Evolutionary conservation across 495 filamentous ascomycete species (phyloP).

Genomic region (Neurospora sp.): DNA sequence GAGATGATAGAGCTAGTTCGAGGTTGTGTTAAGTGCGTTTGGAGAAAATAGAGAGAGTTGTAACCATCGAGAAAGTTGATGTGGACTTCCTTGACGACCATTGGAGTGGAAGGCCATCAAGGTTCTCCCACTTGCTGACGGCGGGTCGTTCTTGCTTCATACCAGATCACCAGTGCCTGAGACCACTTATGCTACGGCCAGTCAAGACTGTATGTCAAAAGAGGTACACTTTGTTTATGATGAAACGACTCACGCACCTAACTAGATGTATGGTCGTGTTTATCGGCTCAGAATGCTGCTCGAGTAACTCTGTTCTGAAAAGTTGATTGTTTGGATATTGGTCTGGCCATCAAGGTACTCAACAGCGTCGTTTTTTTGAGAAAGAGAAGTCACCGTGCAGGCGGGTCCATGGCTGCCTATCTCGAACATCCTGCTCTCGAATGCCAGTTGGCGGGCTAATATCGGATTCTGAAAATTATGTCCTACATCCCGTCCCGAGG

Average conservation of each 20-base stretch:
- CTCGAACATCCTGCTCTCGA: background rate
- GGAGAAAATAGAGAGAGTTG: background rate
- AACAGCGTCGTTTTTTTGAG: background rate
- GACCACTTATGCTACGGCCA: background rate
- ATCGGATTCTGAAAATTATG: background rate
- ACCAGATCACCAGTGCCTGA: background rate
- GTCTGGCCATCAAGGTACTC: background rate
- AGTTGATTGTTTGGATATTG: background rate
- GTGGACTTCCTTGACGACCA: background rate
- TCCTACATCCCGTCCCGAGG: background rate
- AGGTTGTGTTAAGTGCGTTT: background rate
- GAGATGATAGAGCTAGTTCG: background rate
- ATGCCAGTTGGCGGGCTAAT: background rate
- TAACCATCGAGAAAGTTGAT: background rate
- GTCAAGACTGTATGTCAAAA: background rate
- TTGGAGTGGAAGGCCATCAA: background rate
- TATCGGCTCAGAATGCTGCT: background rate
- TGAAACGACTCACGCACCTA: background rate
- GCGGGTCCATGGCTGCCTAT: background rate
- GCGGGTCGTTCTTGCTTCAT: background rate
- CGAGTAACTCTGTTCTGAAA: background rate
- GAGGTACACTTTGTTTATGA: background rate
- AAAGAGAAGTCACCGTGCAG: background rate
- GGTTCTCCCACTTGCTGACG: background rate
- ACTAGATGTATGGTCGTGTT: background rate